Conservation (phyloP, 2,329 filamentous ascomycete genomes). For the Epichloe scottii region DNA sequence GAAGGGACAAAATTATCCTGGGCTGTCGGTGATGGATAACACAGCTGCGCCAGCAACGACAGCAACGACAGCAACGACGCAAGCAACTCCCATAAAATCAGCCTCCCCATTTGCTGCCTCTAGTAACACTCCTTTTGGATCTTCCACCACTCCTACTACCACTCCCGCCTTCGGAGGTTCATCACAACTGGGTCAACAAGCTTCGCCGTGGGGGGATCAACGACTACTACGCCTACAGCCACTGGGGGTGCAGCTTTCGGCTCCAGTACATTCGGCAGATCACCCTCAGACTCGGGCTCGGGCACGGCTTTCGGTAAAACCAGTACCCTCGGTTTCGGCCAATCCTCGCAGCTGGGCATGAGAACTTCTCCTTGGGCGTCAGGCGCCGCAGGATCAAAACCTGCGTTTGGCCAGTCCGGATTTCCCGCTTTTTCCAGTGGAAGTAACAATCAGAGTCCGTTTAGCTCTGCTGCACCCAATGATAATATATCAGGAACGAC, state of each 20-base stretch:
- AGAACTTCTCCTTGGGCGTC: constrained; percentile 42
- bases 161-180: constrained; percentile 34
- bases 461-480: constrained; percentile 19
- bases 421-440: constrained; percentile 31
- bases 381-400: constrained; percentile 15
- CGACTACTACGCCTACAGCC: constrained; percentile 17
- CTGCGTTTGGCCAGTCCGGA: constrained; percentile 43
- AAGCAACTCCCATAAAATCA: constrained; percentile 16
- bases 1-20: constrained; percentile 59
- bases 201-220: constrained; percentile 38
- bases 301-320: constrained; percentile 38
- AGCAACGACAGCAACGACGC: constrained; percentile 17
- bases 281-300: constrained; percentile 24
- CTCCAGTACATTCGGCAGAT: constrained; percentile 29
- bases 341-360: constrained; percentile 33
- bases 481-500: not conserved
- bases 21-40: constrained; percentile 41
- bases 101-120: constrained; percentile 20
- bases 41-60: constrained; percentile 17
- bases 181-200: constrained; percentile 35
- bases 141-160: constrained; percentile 19
- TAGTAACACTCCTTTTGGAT: constrained; percentile 28
- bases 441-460: constrained; percentile 21
- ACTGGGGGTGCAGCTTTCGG: constrained; percentile 30
- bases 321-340: constrained; percentile 38